Evolutionary conservation across 345 rosid genomes (phyloP).

Genomic region (Hibiscus mutabilis): DNA sequence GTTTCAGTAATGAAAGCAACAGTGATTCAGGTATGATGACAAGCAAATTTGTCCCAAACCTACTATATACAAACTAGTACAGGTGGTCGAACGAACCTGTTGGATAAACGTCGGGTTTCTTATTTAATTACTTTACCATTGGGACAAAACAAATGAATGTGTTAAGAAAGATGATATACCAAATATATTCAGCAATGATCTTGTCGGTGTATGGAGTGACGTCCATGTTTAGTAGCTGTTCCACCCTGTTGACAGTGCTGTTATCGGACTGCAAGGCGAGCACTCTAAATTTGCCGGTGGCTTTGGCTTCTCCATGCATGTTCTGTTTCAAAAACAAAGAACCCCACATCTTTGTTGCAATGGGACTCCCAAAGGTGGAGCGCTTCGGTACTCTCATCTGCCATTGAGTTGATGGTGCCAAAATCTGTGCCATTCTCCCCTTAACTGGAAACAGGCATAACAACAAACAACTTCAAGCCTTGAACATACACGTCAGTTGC

Average conservation of each 20-base stretch:
- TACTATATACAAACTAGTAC: neutral
- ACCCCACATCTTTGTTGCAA: constrained; percentile 54
- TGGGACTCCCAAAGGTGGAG: constrained; percentile 37
- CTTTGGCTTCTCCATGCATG: constrained; percentile 42
- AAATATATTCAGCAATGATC: constrained; percentile 93
- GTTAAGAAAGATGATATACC: constrained; percentile 36
- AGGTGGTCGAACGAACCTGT: neutral
- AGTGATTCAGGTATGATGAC: neutral
- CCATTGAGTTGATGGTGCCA: constrained; percentile 70
- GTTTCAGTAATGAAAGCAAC: neutral
- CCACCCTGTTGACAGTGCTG: constrained; percentile 63
- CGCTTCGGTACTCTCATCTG: constrained; percentile 62
- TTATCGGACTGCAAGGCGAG: constrained; percentile 60
- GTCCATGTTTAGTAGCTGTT: constrained; percentile 33
- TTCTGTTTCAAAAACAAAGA: constrained; percentile 61
- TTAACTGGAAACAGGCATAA: constrained; percentile 20
- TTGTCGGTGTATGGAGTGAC: constrained; percentile 71
- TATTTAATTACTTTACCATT: too few species aligned
- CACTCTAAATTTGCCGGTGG: constrained; percentile 49
- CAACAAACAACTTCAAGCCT: neutral
- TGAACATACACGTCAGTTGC: neutral
- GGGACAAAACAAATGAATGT: neutral
- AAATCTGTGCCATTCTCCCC: constrained; percentile 75
- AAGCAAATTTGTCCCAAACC: neutral
- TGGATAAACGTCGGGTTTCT: neutral